A percentile compares a stretch with the other conserved stretches of the same genome.
These are phyloP conservation scores for Lachancea nothofagi DNA, from an alignment of 805 yeast species.

Conservation along the genomic window DNA sequence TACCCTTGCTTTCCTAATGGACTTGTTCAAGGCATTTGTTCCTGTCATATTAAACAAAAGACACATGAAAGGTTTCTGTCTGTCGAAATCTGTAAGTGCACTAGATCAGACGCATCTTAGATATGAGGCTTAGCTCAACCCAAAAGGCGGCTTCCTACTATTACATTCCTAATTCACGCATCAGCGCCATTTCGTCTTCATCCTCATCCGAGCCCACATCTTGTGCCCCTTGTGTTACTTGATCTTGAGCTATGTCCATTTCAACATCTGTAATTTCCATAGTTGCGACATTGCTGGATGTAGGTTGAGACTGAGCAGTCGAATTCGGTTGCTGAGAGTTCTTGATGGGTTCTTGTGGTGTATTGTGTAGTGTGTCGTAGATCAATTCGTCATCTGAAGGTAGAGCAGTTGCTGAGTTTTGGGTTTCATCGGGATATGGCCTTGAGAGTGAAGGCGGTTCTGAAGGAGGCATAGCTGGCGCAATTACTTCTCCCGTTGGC, in stretches of 20 bases:
- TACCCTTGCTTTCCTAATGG: too few relatives aligned
- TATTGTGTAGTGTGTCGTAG: neutral
- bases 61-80: too few relatives aligned
- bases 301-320: neutral
- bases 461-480: neutral
- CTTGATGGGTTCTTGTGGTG: neutral
- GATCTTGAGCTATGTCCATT: neutral
- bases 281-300: neutral
- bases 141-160: slow-evolving; percentile 15
- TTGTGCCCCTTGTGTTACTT: neutral
- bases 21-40: too few relatives aligned
- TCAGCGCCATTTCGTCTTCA: slow-evolving; percentile 24
- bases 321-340: neutral
- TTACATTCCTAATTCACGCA: slow-evolving; percentile 22
- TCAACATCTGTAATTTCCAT: neutral
- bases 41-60: too few relatives aligned
- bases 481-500: neutral
- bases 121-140: slow-evolving; percentile 25
- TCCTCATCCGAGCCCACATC: slow-evolving; percentile 19
- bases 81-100: neutral
- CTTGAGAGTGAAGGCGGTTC: neutral
- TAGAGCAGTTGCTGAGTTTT: neutral
- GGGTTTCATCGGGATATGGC: neutral
- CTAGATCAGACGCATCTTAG: neutral
- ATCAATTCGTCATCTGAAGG: slow-evolving; percentile 4